phyloP scores from a whole-genome alignment of 345 rosid species.

The Mercurialis annua region DNA sequence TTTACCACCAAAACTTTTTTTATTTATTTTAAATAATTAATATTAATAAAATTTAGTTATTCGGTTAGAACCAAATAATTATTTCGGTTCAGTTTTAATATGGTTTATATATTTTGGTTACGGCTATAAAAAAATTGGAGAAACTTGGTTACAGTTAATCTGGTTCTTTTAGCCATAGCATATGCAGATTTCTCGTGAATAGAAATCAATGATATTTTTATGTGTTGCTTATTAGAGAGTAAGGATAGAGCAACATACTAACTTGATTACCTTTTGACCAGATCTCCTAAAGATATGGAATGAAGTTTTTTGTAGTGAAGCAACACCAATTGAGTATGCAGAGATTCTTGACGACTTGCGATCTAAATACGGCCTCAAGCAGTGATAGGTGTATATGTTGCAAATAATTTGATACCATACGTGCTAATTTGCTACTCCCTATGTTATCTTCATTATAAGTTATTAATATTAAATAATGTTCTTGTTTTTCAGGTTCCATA shows the following conservation, averaged over 20 bases:
- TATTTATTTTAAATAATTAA: too few relatives aligned
- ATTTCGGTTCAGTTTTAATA: too few relatives aligned
- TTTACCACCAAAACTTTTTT: too few relatives aligned
- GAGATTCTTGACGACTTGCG: conserved; percentile 58
- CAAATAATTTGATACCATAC: neutral
- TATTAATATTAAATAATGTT: too few relatives aligned
- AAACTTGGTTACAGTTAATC: too few relatives aligned
- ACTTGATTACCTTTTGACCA: conserved; percentile 34
- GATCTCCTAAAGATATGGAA: conserved; percentile 77
- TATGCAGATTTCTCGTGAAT: neutral
- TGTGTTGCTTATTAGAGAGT: neutral
- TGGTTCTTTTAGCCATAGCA: neutral
- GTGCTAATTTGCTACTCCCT: neutral
- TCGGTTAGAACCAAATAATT: too few relatives aligned
- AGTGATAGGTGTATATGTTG: conserved; percentile 8
- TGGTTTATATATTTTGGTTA: too few relatives aligned
- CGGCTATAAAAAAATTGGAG: too few relatives aligned
- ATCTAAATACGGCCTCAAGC: conserved; percentile 43
- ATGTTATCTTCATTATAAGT: neutral
- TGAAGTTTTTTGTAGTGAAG: conserved; percentile 54
- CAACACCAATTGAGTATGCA: conserved; percentile 56
- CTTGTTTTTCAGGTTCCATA: too few relatives aligned
- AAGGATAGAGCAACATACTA: neutral
- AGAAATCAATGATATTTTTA: neutral
- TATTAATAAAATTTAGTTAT: too few relatives aligned